phyloP scores from a whole-genome alignment of 2,329 filamentous ascomycete genomes.

The Exophiala viscosa region DNA sequence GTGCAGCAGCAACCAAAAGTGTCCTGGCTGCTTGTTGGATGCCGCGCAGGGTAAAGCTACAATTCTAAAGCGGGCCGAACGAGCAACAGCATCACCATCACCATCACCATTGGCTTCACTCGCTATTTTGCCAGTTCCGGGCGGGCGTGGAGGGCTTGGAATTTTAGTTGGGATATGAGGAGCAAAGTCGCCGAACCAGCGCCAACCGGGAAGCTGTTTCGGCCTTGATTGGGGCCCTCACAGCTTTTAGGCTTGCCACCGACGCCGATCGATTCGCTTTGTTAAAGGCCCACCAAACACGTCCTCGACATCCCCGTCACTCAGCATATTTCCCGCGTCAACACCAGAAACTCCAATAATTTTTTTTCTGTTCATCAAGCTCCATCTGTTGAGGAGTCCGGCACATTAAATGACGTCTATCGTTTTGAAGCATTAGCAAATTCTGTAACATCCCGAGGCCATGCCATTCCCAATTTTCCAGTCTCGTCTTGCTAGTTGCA shows the following conservation, averaged over 20 bases:
- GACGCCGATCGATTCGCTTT: constrained; percentile 17
- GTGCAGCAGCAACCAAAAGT: not conserved
- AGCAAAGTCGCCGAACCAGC: not conserved
- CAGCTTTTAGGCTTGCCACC: constrained; percentile 14
- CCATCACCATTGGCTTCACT: not conserved
- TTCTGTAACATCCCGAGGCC: constrained; percentile 6
- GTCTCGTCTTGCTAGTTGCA: not conserved
- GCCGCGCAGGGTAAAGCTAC: not conserved
- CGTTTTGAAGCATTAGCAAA: constrained; percentile 3
- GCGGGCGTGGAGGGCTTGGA: too few relatives aligned
- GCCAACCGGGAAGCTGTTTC: not conserved
- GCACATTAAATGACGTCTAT: constrained; percentile 7
- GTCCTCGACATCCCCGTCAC: constrained; percentile 8
- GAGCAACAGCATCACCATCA: constrained; percentile 1
- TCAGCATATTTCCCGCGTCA: constrained; percentile 7
- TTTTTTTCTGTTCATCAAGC: constrained; percentile 7
- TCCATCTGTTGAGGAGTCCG: constrained; percentile 12
- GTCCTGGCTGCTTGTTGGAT: not conserved
- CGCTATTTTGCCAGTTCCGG: too few relatives aligned
- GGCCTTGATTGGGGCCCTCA: constrained; percentile 6
- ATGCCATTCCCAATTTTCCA: not conserved
- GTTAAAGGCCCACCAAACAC: constrained; percentile 4
- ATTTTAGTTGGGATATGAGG: too few relatives aligned
- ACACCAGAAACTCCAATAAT: constrained; percentile 20
- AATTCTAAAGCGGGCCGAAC: not conserved